Conservation (phyloP, 768 basidiomycete genomes). For the Rhizopogon roseolus region DNA sequence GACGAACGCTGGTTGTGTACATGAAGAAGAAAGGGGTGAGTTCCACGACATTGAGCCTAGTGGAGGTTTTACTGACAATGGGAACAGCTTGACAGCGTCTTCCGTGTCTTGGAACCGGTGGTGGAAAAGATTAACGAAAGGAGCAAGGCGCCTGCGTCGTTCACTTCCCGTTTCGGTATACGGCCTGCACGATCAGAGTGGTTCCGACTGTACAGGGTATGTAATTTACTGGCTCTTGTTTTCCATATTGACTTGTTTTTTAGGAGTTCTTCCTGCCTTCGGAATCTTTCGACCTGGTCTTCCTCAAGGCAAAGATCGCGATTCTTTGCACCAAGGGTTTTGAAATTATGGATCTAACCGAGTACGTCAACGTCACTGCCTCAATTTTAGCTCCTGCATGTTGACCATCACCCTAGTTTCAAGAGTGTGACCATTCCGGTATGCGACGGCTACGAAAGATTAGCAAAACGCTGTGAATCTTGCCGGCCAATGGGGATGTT, state of each 20-base stretch:
- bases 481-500: slow-evolving; percentile 88
- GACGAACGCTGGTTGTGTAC: slow-evolving; percentile 87
- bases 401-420: slow-evolving; percentile 42
- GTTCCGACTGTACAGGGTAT: slow-evolving; percentile 86
- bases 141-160: slow-evolving; percentile 61
- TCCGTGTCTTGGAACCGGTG: slow-evolving; percentile 98
- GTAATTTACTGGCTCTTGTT: background rate
- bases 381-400: background rate
- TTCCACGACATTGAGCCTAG: slow-evolving; percentile 10
- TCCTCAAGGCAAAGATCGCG: slow-evolving; percentile 90
- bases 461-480: slow-evolving; percentile 78
- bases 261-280: slow-evolving; percentile 90
- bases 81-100: slow-evolving; percentile 75
- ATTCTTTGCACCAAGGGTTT: slow-evolving; percentile 93
- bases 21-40: slow-evolving; percentile 91
- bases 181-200: slow-evolving; percentile 83
- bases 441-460: slow-evolving; percentile 62
- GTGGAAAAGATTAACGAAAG: slow-evolving; percentile 81
- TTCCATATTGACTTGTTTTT: background rate
- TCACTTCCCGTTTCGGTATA: slow-evolving; percentile 72
- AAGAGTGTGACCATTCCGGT: slow-evolving; percentile 88
- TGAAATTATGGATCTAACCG: slow-evolving; percentile 94
- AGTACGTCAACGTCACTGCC: slow-evolving; percentile 45
- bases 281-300: slow-evolving; percentile 86
- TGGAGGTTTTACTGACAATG: background rate